Conservation (phyloP, 129 eudicot species). For the Pseudognaphalium luteoalbum region DNA sequence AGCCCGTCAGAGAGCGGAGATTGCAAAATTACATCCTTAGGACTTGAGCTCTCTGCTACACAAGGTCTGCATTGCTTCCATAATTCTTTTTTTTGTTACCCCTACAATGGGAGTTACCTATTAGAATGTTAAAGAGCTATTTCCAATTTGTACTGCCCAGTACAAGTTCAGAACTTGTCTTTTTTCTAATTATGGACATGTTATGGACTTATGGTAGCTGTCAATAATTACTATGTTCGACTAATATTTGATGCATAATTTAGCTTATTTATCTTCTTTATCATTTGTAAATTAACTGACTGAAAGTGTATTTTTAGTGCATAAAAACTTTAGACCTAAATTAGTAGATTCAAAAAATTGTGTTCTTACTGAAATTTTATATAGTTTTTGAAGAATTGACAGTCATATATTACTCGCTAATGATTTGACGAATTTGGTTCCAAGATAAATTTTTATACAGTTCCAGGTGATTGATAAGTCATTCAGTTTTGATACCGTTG, state of each 20-base stretch:
- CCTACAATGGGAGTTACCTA: neutral
- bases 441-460: too few species aligned
- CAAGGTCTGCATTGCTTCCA: slow-evolving; percentile 49
- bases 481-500: slow-evolving; percentile 43
- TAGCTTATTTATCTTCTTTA: too few species aligned
- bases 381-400: too few species aligned
- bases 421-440: too few species aligned
- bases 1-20: slow-evolving; percentile 94
- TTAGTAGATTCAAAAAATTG: too few species aligned
- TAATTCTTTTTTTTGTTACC: neutral
- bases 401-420: too few species aligned
- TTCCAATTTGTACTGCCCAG: neutral
- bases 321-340: too few species aligned
- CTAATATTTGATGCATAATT: too few species aligned
- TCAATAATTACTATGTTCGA: too few species aligned
- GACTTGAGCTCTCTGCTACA: slow-evolving; percentile 74
- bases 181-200: neutral
- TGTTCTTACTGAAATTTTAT: too few species aligned
- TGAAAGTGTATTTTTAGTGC: too few species aligned
- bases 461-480: slow-evolving; percentile 86
- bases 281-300: too few species aligned
- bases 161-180: neutral
- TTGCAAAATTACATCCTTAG: slow-evolving; percentile 87
- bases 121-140: slow-evolving; percentile 2
- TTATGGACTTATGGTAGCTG: neutral